Conservation (phyloP, 192 early-diverging fungal genomes). For the Spinellus fusiger region DNA sequence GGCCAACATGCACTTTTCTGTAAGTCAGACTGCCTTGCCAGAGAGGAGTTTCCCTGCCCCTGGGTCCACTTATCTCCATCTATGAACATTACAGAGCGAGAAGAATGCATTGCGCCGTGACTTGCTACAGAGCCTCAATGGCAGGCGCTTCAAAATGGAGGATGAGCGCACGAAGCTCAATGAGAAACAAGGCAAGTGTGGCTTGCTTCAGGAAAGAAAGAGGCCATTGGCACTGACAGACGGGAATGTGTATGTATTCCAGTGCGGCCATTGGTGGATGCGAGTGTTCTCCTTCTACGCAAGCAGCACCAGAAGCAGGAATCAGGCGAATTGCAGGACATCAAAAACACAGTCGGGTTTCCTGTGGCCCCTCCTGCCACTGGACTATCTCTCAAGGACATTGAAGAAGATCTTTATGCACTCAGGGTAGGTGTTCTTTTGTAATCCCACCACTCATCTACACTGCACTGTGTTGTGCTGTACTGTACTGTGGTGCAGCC, state of each 20-base stretch:
- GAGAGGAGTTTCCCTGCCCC: background rate
- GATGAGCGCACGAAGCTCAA: conserved; percentile 25
- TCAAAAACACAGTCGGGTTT: conserved; percentile 36
- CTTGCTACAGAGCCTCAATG: conserved; percentile 15
- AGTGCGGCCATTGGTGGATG: conserved; percentile 21
- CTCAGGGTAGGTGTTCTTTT: conserved; percentile 32
- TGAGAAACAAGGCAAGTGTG: conserved; percentile 20
- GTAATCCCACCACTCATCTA: background rate
- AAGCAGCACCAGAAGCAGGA: conserved; percentile 32
- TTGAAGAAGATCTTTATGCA: conserved; percentile 38
- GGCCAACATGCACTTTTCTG: conserved; percentile 38
- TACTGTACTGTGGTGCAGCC: background rate
- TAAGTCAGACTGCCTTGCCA: too few species aligned
- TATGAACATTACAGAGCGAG: conserved; percentile 12
- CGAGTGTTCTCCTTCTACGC: conserved; percentile 25
- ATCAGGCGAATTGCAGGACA: conserved; percentile 33
- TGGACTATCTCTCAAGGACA: conserved; percentile 22
- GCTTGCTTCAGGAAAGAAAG: background rate
- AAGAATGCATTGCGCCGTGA: conserved; percentile 28
- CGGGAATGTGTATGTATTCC: background rate
- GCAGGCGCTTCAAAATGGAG: conserved; percentile 26
- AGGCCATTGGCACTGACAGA: background rate
- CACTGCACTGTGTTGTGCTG: background rate
- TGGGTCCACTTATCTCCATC: background rate
- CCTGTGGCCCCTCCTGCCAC: conserved; percentile 27